Base-by-base conservation (phyloP, 108 stramenopile species). In the Aureococcus anophagefferens region DNA sequence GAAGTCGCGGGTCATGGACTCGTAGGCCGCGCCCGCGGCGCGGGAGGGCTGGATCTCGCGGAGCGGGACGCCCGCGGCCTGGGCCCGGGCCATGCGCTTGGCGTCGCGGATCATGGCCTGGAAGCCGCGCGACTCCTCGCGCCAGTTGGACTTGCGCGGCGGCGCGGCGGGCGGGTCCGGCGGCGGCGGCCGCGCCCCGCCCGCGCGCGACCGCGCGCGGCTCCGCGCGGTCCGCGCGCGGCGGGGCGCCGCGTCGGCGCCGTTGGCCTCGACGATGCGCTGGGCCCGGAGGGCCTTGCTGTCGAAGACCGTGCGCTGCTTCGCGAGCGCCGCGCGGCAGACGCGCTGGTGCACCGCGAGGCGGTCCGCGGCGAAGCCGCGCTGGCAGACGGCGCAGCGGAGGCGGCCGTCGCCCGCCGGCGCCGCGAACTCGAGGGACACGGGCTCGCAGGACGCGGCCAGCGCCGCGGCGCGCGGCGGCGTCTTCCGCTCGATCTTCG, bases 1-100 rank as follows among this genome's bases (percentile, higher is more conserved):
- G 29, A 82, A 63, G 35, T 69, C 80, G 65, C 30, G 0, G 1
- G 65, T 33, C 65, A 33, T 28, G 21, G 1, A 11, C 21, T 59
- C 21, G 51, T 59, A 59, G 51, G 51, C 51, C 21, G 4, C 51
- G 21, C 13, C 21, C 21, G 51, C 51, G 25, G 51, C 51, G 7
- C 51, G 51, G 3, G 51, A 59, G 13, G 51, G 51, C 21, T 25
- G 51, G 51, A 59, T 59, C 21, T 16, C 51, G 21, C 25, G 51
- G 21, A 25, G 21, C 21, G 51, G 51, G 7, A 59, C 51, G 51
- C 51, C 51, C 7, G 21, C 1, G 1, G 1, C 3, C 51, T 59
- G 7, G 7, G 51, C 51, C 21, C 1, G 1, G 51, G 51, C 13
- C 51, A 59, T 59, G 51, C 51, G 51, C 51, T 28, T 18, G 21